Conservation (phyloP, 2,329 filamentous ascomycete genomes). For the Stenocarpella maydis region DNA sequence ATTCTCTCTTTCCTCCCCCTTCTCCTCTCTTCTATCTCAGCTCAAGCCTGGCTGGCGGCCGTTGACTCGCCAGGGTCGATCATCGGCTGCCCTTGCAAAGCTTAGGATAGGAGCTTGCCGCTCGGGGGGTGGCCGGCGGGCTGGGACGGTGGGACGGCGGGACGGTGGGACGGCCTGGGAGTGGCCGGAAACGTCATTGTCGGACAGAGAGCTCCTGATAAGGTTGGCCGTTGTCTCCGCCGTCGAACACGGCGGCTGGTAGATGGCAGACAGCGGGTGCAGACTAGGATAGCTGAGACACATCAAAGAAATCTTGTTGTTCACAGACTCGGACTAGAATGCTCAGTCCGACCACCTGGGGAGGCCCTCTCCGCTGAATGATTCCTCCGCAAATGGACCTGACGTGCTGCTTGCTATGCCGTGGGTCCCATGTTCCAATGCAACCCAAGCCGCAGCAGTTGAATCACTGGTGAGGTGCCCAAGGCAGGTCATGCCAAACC, state of each 20-base stretch:
- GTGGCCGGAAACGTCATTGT: constrained; percentile 24
- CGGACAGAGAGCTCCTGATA: background rate
- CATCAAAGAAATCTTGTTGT: background rate
- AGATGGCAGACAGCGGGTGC: background rate
- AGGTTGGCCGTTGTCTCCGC: constrained; percentile 1
- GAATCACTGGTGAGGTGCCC: constrained; percentile 21
- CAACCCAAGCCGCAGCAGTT: constrained; percentile 24
- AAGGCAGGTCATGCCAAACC: constrained; percentile 12
- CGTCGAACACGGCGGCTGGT: background rate
- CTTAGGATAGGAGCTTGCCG: constrained; percentile 8
- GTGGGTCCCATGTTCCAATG: constrained; percentile 18
- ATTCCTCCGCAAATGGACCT: too few relatives aligned
- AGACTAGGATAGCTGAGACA: background rate
- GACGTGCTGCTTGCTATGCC: constrained; percentile 8
- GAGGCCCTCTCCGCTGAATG: too few relatives aligned
- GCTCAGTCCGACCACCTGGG: too few relatives aligned
- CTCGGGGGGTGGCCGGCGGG: constrained; percentile 1
- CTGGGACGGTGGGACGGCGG: background rate
- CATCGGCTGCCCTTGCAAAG: background rate
- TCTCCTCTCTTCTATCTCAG: background rate
- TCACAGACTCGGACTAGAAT: background rate
- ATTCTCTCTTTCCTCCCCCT: too few relatives aligned
- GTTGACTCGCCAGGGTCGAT: constrained; percentile 4
- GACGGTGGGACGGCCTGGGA: background rate
- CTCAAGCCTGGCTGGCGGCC: background rate